Base-by-base conservation (phyloP, 805 yeast species). In the Barnettozyma populi region DNA sequence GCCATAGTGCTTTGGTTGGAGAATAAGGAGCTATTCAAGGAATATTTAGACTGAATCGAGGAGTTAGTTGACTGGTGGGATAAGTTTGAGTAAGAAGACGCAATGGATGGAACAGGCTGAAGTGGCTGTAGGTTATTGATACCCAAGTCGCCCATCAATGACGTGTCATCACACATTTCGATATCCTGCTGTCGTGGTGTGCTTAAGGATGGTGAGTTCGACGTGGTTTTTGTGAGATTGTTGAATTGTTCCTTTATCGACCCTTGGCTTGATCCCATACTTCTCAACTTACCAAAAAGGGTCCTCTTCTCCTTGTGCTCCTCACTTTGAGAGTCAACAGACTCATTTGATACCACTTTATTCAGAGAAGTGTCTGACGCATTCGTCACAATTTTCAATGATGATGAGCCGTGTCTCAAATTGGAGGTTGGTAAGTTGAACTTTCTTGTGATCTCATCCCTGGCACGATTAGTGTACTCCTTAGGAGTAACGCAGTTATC, bases 401-500 rank as follows among this genome's bases (percentile, higher is more conserved):
- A 64, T 2, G 67, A 55, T 18, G 64, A 55, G 4, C 64, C 64
- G 48, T 63, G 61, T 46, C 46, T 56, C n/a, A 61, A 49, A 16
- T 56, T 52, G 7, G 59, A 19, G 2, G 54, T 21, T 21, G 53
- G 37, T 7, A 57, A 45, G 24, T 55, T 57, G 20, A 64, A 53
- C 46, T 57, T 57, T 29, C 49, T 48, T 11, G 52, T 52, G n/a
- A 64, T 53, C 43, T 64, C 66, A 43, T 55, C 60, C 35, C 68
- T 49, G 23, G 68, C 68, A 29, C 61, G 46, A 24, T 55, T 57
- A 9, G 59, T 61, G 49, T 55, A 64, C 55, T 57, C 60, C 51
- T 53, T 45, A 16, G 68, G 67, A n/a, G 67, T 62, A 20, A 51
- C 44, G 18, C 55, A 43, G 18, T 49, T 51, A 6, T 47, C 20